A percentile compares a stretch with the other conserved stretches of the same genome.
These are phyloP conservation scores for Bruguiera hainesii DNA, from an alignment of 441 rosid species.

Conservation along the genomic window DNA sequence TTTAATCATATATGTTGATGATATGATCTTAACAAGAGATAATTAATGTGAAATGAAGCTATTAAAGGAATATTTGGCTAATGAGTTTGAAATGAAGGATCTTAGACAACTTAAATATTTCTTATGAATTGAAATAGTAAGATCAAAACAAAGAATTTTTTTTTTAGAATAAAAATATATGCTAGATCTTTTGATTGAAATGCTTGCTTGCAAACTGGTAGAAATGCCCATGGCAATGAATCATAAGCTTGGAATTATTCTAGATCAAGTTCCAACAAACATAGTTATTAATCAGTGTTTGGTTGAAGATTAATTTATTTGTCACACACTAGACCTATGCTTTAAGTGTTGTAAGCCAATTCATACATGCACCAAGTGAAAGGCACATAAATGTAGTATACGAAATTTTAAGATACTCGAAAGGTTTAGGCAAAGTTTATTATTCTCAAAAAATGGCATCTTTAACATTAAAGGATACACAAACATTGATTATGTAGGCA, in stretches of 20 bases:
- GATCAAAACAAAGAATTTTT: background rate
- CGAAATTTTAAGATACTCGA: too few relatives aligned
- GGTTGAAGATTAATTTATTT: background rate
- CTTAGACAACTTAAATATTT: background rate
- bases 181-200: background rate
- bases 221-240: background rate
- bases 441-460: too few relatives aligned
- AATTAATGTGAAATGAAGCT: background rate
- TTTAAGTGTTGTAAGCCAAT: too few relatives aligned
- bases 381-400: too few relatives aligned
- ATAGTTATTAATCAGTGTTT: background rate
- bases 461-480: too few relatives aligned
- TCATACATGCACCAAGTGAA: too few relatives aligned
- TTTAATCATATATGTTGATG: background rate
- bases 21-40: background rate
- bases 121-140: background rate
- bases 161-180: constrained; percentile 2
- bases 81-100: background rate
- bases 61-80: background rate
- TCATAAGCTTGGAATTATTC: background rate
- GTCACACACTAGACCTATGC: background rate
- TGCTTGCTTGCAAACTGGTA: background rate
- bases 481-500: too few relatives aligned
- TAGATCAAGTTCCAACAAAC: background rate
- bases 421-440: too few relatives aligned